Conservation (phyloP, 768 basidiomycete genomes). For the Fibroporia radiculosa region DNA sequence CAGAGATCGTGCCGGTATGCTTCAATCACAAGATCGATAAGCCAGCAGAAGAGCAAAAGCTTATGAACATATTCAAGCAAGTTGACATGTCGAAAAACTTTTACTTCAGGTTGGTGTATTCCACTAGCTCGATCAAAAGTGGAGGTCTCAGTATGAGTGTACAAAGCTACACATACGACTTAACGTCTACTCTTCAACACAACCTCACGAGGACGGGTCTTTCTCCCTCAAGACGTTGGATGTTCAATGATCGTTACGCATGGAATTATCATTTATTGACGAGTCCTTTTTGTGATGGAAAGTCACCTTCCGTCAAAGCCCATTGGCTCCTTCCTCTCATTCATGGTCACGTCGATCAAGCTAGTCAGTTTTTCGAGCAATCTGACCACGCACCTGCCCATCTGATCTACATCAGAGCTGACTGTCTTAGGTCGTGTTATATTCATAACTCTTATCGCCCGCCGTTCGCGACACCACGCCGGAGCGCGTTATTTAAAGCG, state of each 20-base stretch:
- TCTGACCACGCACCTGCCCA: no score
- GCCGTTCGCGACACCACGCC: slow-evolving; percentile 90
- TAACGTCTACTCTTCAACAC: slow-evolving; percentile 91
- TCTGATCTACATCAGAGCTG: no score
- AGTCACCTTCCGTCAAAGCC: slow-evolving; percentile 37
- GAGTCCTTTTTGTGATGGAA: slow-evolving; percentile 47
- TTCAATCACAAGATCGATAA: slow-evolving; percentile 81
- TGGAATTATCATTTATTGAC: slow-evolving; percentile 92
- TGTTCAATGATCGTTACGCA: slow-evolving; percentile 82
- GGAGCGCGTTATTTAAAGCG: slow-evolving; percentile 92
- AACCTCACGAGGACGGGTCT: slow-evolving; percentile 64
- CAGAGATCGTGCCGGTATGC: slow-evolving; percentile 73
- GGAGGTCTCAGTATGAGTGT: neutral
- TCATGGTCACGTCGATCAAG: slow-evolving; percentile 97
- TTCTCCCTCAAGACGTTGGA: slow-evolving; percentile 40
- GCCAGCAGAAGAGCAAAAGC: slow-evolving; percentile 80
- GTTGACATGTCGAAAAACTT: slow-evolving; percentile 99
- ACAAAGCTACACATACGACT: slow-evolving; percentile 86
- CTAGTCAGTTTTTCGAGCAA: slow-evolving; percentile 81
- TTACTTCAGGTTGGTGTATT: slow-evolving; percentile 72
- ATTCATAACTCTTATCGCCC: slow-evolving; percentile 91
- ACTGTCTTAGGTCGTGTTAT: slow-evolving; percentile 85
- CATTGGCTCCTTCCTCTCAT: slow-evolving; percentile 89
- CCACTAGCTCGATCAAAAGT: neutral
- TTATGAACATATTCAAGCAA: slow-evolving; percentile 89